Conservation (phyloP, 2,329 filamentous ascomycete genomes). For the Colletotrichum karsti region DNA sequence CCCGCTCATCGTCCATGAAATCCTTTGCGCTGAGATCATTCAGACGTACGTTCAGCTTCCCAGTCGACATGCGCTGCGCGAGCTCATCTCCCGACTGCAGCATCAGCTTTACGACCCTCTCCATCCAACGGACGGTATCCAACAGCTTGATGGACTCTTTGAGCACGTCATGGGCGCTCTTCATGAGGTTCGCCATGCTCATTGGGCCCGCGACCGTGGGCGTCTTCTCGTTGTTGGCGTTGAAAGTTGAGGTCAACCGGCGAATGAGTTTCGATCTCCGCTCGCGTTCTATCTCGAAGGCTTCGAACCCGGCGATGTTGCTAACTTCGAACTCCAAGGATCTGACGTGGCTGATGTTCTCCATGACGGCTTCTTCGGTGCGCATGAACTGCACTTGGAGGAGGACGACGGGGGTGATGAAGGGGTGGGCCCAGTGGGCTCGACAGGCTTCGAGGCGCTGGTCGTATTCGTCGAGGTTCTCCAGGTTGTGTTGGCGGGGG, state of each 20-base stretch:
- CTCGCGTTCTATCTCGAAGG: constrained; percentile 35
- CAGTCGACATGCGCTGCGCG: constrained; percentile 38
- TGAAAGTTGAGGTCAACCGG: constrained; percentile 7
- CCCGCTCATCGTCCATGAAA: background rate
- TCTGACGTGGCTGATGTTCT: constrained; percentile 52
- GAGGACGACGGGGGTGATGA: constrained; percentile 54
- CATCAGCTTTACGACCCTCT: constrained; percentile 52
- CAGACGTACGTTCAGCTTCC: constrained; percentile 26
- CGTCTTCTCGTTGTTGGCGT: constrained; percentile 11
- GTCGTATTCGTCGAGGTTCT: constrained; percentile 56
- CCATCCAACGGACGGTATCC: constrained; percentile 57
- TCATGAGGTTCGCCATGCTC: constrained; percentile 57
- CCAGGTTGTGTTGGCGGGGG: constrained; percentile 47
- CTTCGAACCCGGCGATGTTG: constrained; percentile 49
- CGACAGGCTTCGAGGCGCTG: constrained; percentile 52
- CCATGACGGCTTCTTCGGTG: constrained; percentile 52
- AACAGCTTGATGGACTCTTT: constrained; percentile 54
- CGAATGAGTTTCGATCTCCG: constrained; percentile 32
- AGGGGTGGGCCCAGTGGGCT: constrained; percentile 54
- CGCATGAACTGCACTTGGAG: constrained; percentile 55
- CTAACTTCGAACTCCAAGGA: constrained; percentile 51
- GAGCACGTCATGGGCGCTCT: constrained; percentile 54
- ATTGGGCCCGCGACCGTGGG: constrained; percentile 39
- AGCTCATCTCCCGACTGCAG: constrained; percentile 53
- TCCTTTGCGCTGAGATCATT: constrained; percentile 7